Conservation (phyloP, 371 early-diverging fungal species). For the Rhizomucor miehei region DNA sequence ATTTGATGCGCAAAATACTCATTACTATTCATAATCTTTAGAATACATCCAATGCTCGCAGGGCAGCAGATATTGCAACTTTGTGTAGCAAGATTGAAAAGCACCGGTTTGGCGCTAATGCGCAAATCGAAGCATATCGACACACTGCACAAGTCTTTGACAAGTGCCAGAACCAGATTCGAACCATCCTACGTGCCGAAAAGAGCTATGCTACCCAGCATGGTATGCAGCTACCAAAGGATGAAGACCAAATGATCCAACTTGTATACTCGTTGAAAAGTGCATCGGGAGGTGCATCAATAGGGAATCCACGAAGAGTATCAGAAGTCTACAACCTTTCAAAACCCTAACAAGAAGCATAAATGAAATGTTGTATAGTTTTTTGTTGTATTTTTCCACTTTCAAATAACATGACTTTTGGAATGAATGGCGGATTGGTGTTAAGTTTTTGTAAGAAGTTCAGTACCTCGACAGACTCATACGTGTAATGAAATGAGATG, state of each 20-base stretch:
- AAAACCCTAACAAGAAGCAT: not conserved
- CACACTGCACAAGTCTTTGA: conserved; percentile 49
- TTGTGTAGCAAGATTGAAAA: conserved; percentile 47
- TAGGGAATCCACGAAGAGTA: conserved; percentile 34
- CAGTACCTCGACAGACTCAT: too few relatives aligned
- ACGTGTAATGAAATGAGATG: too few relatives aligned
- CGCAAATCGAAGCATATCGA: conserved; percentile 17
- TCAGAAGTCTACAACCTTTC: conserved; percentile 43
- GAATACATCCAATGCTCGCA: too few relatives aligned
- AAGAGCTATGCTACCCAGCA: conserved; percentile 46
- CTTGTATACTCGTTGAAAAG: conserved; percentile 42
- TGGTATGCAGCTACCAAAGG: conserved; percentile 35
- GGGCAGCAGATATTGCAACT: conserved; percentile 31
- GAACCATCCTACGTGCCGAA: conserved; percentile 38
- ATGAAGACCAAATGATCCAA: conserved; percentile 57
- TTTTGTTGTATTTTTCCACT: too few relatives aligned
- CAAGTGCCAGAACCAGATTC: conserved; percentile 50
- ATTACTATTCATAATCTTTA: not conserved
- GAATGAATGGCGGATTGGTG: too few relatives aligned
- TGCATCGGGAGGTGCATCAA: conserved; percentile 18
- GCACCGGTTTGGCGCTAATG: conserved; percentile 31
- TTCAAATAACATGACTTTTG: too few relatives aligned
- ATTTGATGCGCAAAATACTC: not conserved
- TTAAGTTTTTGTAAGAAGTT: too few relatives aligned
- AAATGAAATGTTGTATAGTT: too few relatives aligned